phyloP scores from a whole-genome alignment of 352 stramenopile species.

The Pythium monospermum region DNA sequence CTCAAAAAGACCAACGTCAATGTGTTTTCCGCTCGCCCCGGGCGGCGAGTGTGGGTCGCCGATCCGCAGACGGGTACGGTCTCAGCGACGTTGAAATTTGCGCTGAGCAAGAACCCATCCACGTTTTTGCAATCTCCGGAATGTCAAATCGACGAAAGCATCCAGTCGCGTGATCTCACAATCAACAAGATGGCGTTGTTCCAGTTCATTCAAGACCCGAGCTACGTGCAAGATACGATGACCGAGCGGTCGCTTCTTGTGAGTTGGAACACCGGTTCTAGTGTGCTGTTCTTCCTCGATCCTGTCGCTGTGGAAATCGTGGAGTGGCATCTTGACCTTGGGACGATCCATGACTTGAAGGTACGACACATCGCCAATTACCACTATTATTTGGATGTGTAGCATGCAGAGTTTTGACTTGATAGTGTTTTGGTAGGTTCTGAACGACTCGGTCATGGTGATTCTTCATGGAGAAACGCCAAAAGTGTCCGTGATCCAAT shows the following conservation, averaged over 20 bases:
- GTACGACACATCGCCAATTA: constrained; percentile 27
- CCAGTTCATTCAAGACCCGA: constrained; percentile 63
- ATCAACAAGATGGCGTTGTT: constrained; percentile 79
- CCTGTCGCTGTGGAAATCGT: constrained; percentile 80
- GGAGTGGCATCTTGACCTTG: constrained; percentile 84
- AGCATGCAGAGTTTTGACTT: not conserved
- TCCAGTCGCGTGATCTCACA: constrained; percentile 66
- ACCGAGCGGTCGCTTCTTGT: constrained; percentile 51
- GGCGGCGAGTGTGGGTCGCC: constrained; percentile 76
- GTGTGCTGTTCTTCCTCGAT: constrained; percentile 80
- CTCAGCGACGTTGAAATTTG: constrained; percentile 82
- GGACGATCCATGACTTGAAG: constrained; percentile 82
- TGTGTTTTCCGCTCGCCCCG: constrained; percentile 79
- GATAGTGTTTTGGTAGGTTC: constrained; percentile 30
- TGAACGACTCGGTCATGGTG: constrained; percentile 63
- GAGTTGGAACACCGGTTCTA: constrained; percentile 79
- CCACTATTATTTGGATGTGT: too few relatives aligned
- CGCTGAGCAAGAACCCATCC: constrained; percentile 57
- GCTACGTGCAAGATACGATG: constrained; percentile 37
- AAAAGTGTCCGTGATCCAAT: constrained; percentile 71
- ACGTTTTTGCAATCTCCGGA: constrained; percentile 52
- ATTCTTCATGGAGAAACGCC: constrained; percentile 68
- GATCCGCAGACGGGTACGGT: constrained; percentile 72
- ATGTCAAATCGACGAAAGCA: constrained; percentile 52
- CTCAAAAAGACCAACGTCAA: constrained; percentile 34